A percentile compares a stretch with the other conserved stretches of the same genome.
These are phyloP conservation scores for Kentomonas sorsogonicus DNA, from an alignment of 208 protist species.

Conservation along the genomic window DNA sequence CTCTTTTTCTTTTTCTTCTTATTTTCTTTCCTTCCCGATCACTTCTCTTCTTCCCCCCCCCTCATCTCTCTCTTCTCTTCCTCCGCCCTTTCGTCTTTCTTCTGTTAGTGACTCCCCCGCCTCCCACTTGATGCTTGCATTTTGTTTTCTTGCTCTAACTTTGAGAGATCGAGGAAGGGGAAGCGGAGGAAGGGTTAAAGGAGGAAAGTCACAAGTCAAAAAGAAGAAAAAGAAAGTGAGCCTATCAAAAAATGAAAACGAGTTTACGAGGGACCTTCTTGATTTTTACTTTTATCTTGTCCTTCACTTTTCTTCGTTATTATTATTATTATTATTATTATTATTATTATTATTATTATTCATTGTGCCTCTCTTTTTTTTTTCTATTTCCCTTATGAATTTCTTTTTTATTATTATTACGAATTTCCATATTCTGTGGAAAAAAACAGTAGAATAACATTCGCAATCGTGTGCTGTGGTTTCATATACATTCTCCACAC, in stretches of 20 bases:
- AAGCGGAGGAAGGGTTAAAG: neutral
- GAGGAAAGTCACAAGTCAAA: neutral
- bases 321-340: conserved; percentile 4
- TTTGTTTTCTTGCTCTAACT: neutral
- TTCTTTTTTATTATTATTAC: neutral
- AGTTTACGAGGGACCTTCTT: no score
- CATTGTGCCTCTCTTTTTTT: neutral
- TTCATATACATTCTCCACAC: neutral
- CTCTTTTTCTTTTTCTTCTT: conserved; percentile 4
- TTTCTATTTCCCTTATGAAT: neutral
- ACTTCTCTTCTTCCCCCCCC: no score
- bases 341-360: conserved; percentile 13
- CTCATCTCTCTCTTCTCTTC: conserved; percentile 5
- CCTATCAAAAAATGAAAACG: no score
- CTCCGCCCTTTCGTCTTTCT: neutral
- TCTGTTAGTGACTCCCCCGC: neutral
- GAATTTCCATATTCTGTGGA: neutral
- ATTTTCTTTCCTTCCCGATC: conserved; percentile 17
- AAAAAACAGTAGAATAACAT: neutral
- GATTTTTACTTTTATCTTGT: neutral
- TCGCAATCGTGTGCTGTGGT: neutral
- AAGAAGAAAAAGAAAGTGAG: conserved; percentile 1
- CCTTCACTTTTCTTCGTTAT: neutral
- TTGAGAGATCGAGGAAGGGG: neutral
- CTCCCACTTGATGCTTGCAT: neutral